Conservation (phyloP, 2,329 filamentous ascomycete genomes). For the Cyclaneusma minus region DNA sequence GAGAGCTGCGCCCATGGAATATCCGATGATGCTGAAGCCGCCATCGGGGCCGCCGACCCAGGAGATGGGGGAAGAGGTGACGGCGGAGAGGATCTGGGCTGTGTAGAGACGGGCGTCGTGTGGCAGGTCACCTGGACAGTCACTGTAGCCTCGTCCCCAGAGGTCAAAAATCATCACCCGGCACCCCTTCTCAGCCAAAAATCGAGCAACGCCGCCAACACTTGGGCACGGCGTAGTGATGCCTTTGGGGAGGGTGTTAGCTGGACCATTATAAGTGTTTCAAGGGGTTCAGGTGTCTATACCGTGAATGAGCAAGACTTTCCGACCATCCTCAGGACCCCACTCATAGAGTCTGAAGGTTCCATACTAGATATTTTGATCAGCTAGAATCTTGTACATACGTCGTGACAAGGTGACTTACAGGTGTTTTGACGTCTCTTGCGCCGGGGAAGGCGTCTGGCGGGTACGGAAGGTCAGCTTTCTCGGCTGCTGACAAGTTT, state of each 20-base stretch:
- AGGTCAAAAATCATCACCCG: slow-evolving; percentile 71
- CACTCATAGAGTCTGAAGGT: slow-evolving; percentile 64
- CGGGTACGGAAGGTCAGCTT: slow-evolving; percentile 41
- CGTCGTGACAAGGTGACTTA: slow-evolving; percentile 4
- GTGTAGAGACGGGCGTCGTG: slow-evolving; percentile 51
- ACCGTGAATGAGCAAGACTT: slow-evolving; percentile 63
- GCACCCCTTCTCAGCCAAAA: slow-evolving; percentile 48
- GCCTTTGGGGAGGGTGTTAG: too few relatives aligned
- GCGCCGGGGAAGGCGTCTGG: slow-evolving; percentile 53
- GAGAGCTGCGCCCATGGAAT: slow-evolving; percentile 67
- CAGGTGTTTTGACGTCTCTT: slow-evolving; percentile 48
- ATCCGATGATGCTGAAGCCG: slow-evolving; percentile 59
- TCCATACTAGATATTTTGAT: slow-evolving; percentile 33
- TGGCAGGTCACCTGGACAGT: slow-evolving; percentile 41
- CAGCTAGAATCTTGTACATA: neutral
- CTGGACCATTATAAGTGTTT: too few relatives aligned
- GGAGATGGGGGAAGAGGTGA: slow-evolving; percentile 43
- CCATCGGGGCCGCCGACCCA: slow-evolving; percentile 31
- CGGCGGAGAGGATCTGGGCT: slow-evolving; percentile 46
- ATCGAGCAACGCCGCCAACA: slow-evolving; percentile 48
- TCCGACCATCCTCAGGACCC: slow-evolving; percentile 55
- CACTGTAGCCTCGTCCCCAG: slow-evolving; percentile 65
- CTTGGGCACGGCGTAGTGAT: slow-evolving; percentile 66
- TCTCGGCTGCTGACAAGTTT: slow-evolving; percentile 15
- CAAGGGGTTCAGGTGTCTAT: too few relatives aligned